Evolutionary conservation across 441 rosid genomes (phyloP).

Genomic region (Dalechampia spathulata): DNA sequence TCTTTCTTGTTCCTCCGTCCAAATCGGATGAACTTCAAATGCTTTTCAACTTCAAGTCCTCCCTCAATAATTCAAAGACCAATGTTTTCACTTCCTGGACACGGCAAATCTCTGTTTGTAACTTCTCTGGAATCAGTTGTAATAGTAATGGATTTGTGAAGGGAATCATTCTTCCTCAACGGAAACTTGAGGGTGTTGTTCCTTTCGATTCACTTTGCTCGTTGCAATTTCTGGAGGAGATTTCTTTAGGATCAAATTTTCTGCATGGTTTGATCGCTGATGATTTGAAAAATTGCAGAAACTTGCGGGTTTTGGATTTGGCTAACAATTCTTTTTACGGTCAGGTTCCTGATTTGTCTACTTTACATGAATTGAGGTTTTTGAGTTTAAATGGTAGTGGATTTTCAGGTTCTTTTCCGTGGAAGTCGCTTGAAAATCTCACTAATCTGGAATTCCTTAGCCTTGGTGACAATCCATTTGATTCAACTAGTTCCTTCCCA

Average conservation of each 20-base stretch:
- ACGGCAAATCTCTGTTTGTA: constrained; percentile 22
- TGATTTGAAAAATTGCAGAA: constrained; percentile 44
- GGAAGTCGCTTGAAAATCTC: constrained; percentile 57
- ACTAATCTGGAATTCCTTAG: constrained; percentile 45
- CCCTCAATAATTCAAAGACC: constrained; percentile 23
- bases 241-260: constrained; percentile 54
- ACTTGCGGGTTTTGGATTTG: constrained; percentile 55
- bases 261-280: constrained; percentile 35
- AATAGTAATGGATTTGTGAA: constrained; percentile 29
- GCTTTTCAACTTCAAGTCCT: constrained; percentile 36
- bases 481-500: constrained; percentile 42
- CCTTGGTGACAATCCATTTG: constrained; percentile 64
- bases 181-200: constrained; percentile 36
- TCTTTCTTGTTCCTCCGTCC: constrained; percentile 11
- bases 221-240: constrained; percentile 41
- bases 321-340: constrained; percentile 62
- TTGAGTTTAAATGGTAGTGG: constrained; percentile 51
- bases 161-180: constrained; percentile 55
- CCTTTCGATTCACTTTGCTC: constrained; percentile 51
- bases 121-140: constrained; percentile 61
- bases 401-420: constrained; percentile 59
- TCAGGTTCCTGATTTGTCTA: constrained; percentile 50
- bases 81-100: constrained; percentile 51
- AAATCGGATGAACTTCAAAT: constrained; percentile 32
- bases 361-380: constrained; percentile 33